Conservation (phyloP, 768 basidiomycete species). For the Tubosaeta brunneosetosa region DNA sequence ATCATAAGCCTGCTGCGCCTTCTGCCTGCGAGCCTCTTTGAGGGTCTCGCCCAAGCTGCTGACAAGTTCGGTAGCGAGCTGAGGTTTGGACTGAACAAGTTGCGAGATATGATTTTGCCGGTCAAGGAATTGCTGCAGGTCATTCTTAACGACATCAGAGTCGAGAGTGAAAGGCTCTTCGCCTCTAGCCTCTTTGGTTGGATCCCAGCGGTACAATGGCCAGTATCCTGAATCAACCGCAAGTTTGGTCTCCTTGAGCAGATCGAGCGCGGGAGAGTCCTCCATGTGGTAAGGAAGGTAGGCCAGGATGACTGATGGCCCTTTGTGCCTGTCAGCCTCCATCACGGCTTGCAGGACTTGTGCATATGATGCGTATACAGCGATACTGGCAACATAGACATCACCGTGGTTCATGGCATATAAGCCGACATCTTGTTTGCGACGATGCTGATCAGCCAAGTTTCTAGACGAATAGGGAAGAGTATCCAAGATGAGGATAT, state of each 20-base stretch:
- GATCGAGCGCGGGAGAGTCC: constrained; percentile 70
- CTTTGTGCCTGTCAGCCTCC: constrained; percentile 87
- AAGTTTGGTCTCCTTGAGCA: constrained; percentile 96
- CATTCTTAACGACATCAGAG: constrained; percentile 90
- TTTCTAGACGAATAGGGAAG: constrained; percentile 81
- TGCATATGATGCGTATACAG: constrained; percentile 92
- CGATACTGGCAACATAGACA: constrained; percentile 92
- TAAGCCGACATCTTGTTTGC: constrained; percentile 94
- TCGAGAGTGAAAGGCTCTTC: constrained; percentile 90
- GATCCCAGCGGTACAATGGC: constrained; percentile 98
- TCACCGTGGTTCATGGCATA: constrained; percentile 99
- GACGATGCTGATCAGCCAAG: constrained; percentile 59
- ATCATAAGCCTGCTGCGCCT: constrained; percentile 79
- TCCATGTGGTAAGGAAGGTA: constrained; percentile 89
- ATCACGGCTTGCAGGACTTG: constrained; percentile 88
- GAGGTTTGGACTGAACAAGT: constrained; percentile 75
- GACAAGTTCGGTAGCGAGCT: constrained; percentile 78
- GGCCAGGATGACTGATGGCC: constrained; percentile 89
- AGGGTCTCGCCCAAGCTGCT: constrained; percentile 80
- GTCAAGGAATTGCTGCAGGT: constrained; percentile 90
- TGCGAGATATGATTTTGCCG: constrained; percentile 96
- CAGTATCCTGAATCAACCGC: constrained; percentile 96
- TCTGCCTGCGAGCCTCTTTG: constrained; percentile 75
- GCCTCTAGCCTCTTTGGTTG: constrained; percentile 67
- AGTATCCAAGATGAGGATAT: constrained; percentile 93